phyloP scores from a whole-genome alignment of 1,139 yeast genomes.

The Chernovozyma aurita region DNA sequence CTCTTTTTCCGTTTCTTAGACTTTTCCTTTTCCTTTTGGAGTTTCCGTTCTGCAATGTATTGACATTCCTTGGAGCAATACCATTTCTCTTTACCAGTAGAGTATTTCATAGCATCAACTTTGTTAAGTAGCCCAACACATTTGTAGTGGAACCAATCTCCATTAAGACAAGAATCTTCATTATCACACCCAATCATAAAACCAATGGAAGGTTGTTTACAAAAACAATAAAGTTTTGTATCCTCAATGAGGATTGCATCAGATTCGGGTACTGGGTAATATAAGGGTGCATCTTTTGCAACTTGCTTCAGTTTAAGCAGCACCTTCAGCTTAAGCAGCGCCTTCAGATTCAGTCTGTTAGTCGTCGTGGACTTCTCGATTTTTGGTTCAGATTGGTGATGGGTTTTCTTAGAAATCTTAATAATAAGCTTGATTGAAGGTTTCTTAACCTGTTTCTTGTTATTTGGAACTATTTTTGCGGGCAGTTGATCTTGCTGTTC shows the following conservation, averaged over 20 bases:
- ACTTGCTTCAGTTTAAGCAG: background rate
- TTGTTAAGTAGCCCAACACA: constrained; percentile 41
- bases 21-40: constrained; percentile 13
- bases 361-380: background rate
- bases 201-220: constrained; percentile 42
- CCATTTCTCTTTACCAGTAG: constrained; percentile 38
- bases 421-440: constrained; percentile 22
- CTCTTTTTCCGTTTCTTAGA: constrained; percentile 12
- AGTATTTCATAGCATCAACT: constrained; percentile 36
- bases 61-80: constrained; percentile 37
- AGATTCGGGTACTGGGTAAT: background rate
- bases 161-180: constrained; percentile 37
- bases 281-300: background rate
- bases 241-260: constrained; percentile 15
- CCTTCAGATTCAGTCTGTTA: background rate
- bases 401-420: constrained; percentile 19
- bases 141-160: constrained; percentile 49
- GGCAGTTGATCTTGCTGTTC: too few relatives aligned
- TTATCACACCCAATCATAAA: constrained; percentile 48
- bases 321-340: background rate
- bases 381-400: background rate
- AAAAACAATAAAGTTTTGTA: constrained; percentile 33
- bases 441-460: background rate
- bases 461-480: too few relatives aligned
- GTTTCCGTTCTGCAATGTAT: constrained; percentile 13